Conservation (phyloP, 148 eudicot species). For the Fallopia convolvulus region DNA sequence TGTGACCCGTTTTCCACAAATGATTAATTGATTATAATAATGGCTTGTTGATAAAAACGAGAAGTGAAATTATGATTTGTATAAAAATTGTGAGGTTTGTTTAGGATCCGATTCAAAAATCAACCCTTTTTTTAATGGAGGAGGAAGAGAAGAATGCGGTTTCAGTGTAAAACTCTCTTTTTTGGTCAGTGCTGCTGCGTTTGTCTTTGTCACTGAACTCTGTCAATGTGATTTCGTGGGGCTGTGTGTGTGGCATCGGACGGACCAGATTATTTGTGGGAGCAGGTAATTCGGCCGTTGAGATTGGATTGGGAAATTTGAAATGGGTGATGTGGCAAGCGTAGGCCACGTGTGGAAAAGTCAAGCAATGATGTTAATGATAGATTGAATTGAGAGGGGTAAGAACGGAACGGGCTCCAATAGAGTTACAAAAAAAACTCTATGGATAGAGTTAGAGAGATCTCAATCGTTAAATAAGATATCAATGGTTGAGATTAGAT, state of each 20-base stretch:
- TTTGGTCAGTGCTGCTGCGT: not conserved
- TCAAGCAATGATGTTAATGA: not conserved
- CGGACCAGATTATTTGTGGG: not conserved
- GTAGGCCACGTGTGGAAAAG: slow-evolving; percentile 12
- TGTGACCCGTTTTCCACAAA: not conserved
- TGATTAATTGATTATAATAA: not conserved
- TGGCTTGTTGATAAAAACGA: not conserved
- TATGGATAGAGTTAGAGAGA: too few relatives aligned
- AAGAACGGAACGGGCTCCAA: too few relatives aligned
- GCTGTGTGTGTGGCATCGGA: not conserved
- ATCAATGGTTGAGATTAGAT: too few relatives aligned
- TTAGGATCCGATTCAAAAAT: slow-evolving; percentile 21
- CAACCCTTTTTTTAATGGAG: slow-evolving; percentile 11
- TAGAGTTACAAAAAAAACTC: too few relatives aligned
- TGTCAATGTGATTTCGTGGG: slow-evolving; percentile 1
- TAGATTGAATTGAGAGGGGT: not conserved
- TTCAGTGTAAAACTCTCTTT: not conserved
- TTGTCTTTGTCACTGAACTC: not conserved
- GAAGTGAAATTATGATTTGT: not conserved
- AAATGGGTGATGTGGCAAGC: not conserved
- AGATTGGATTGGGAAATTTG: not conserved
- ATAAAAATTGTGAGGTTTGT: too few relatives aligned
- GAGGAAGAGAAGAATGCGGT: not conserved
- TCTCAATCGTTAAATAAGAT: too few relatives aligned
- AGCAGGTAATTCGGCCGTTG: not conserved